Percentiles rank a stretch among this genome's conserved stretches.
Evolutionary conservation across 176 grass and related monocot genomes (phyloP).

Genomic region (Leersia perrieri): DNA sequence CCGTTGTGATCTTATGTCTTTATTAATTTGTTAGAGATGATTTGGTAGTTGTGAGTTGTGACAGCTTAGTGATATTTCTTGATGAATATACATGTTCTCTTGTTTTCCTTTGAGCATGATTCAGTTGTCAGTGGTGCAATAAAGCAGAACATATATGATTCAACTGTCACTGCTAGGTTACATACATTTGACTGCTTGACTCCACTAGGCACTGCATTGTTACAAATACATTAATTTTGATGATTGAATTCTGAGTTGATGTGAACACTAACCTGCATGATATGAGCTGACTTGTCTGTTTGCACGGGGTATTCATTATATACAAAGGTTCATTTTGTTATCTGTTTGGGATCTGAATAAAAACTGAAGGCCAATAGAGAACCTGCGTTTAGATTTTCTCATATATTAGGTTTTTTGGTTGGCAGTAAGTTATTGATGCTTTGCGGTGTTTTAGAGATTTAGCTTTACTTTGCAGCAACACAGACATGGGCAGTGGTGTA

Average conservation of each 20-base stretch:
- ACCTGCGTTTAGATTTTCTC: neutral
- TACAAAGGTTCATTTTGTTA: neutral
- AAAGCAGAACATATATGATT: neutral
- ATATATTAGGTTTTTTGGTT: neutral
- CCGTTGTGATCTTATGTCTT: neutral
- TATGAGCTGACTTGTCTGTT: neutral
- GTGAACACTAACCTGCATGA: neutral
- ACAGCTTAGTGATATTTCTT: neutral
- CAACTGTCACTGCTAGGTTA: neutral
- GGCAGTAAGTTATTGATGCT: neutral
- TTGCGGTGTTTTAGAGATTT: neutral
- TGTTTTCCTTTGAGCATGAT: neutral
- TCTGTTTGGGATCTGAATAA: neutral
- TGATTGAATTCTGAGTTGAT: neutral
- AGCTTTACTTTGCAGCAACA: neutral
- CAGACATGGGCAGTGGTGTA: neutral
- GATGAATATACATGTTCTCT: neutral
- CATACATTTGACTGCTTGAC: neutral
- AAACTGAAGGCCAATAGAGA: neutral
- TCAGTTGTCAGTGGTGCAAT: neutral
- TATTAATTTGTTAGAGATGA: neutral
- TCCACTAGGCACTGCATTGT: neutral
- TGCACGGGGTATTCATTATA: neutral
- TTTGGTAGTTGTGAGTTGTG: neutral
- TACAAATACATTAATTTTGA: neutral